Evolutionary conservation across 371 early-diverging fungal species (phyloP), one percentile per base, ranked within the genome.

Genomic region (Rhizopus delemar): DNA sequence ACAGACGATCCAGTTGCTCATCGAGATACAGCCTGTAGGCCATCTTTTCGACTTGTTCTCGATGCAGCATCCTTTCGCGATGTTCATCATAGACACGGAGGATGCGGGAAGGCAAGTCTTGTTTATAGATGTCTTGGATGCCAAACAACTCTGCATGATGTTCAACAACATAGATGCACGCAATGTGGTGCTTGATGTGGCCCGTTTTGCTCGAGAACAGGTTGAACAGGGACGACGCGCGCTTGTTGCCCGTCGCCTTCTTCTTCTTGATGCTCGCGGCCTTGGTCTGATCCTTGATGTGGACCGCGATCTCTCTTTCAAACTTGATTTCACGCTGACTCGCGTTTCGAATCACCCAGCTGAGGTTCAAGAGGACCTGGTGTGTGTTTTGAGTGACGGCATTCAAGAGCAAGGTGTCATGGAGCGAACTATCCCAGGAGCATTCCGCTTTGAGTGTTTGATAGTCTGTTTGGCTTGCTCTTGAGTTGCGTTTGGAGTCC

Each of bases 361-460:
- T 70, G 29, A 87, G 46, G 5, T 74, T 66, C 51, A 88, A 66
- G 15, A 74, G 52, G 4, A 87, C 83, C 5, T 81, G 74, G 53
- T 78, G 80, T 32, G 75, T 69, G 11, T 80, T 70, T 5, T 78
- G 68, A 0, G 94, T 93, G 8, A 89, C 75, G n/a, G 83, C 64
- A 59, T 95, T 93, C 33, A 95, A 70, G 38, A 88, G 75, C 0
- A 83, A 60, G 1, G 85, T 86, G 33, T 89, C 90, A 59, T 93
- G 92, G 3, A 92, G 73, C 0, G 91, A 89, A 31, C 91, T 90
- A 56, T 95, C 95, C 95, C 95, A 95, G 0, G 90, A 69, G 5
- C 82, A 82, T 16, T 69, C 77, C 22, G 78, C 82, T 56, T 69
- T 77, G 15, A 78, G 77, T 43, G 81, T 82, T 5, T 60, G 56